Conservation (phyloP, 768 basidiomycete species). For the Lactarius psammicola region DNA sequence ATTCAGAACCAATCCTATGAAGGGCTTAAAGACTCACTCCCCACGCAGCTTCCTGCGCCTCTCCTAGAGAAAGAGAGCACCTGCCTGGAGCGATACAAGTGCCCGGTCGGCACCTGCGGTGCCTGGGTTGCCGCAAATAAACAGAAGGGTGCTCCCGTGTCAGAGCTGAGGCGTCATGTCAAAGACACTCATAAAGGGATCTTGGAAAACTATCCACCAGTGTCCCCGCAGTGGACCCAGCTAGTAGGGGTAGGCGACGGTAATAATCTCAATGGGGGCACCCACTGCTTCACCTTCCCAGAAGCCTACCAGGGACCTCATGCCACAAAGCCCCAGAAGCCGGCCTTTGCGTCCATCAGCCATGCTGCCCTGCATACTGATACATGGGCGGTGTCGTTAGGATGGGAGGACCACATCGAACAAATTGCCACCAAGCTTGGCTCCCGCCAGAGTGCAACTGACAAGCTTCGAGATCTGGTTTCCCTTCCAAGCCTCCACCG, state of each 20-base stretch:
- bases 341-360: not conserved
- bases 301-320: not conserved
- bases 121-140: not conserved
- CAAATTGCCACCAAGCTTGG: not conserved
- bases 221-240: conserved; percentile 3
- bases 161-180: not conserved
- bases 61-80: not conserved
- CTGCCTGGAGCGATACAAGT: not conserved
- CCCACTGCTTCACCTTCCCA: not conserved
- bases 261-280: no score
- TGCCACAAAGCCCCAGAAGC: not conserved
- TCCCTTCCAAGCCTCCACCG: not conserved
- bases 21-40: not conserved
- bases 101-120: not conserved
- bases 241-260: not conserved
- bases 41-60: not conserved
- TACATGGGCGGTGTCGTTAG: not conserved
- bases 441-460: not conserved
- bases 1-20: not conserved
- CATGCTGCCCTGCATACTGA: not conserved
- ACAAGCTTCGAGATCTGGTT: not conserved
- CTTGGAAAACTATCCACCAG: not conserved
- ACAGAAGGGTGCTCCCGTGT: not conserved
- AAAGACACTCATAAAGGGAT: not conserved
- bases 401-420: not conserved